Percentiles rank a stretch among this genome's conserved stretches.
These are phyloP conservation scores for Brassica balearica DNA, from an alignment of 441 rosid genomes.

Conservation along the genomic window DNA sequence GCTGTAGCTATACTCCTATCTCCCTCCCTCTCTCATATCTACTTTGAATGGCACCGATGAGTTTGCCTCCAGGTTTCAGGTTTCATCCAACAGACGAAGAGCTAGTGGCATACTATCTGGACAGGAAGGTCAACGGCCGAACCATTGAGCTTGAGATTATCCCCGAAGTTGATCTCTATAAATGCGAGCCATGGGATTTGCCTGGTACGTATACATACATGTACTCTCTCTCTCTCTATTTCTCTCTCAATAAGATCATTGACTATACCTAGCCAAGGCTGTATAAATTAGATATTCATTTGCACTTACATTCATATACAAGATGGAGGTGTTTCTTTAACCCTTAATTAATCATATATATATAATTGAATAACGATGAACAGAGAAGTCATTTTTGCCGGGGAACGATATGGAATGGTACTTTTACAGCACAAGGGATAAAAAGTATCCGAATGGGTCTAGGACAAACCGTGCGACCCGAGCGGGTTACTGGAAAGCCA, in stretches of 20 bases:
- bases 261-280: not conserved
- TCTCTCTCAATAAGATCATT: not conserved
- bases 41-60: slow-evolving; percentile 71
- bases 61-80: slow-evolving; percentile 93
- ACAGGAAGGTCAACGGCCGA: slow-evolving; percentile 77
- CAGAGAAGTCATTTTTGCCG: slow-evolving; percentile 85
- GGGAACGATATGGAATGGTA: slow-evolving; percentile 97
- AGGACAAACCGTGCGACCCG: slow-evolving; percentile 95
- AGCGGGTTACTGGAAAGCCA: slow-evolving; percentile 96
- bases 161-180: slow-evolving; percentile 96
- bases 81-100: slow-evolving; percentile 97
- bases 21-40: slow-evolving; percentile 4
- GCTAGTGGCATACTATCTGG: slow-evolving; percentile 82
- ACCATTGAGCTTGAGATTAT: slow-evolving; percentile 84
- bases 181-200: slow-evolving; percentile 97
- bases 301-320: not conserved
- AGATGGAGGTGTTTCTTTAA: not conserved
- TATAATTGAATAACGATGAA: slow-evolving; percentile 19
- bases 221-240: not conserved
- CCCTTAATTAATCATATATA: not conserved
- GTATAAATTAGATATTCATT: not conserved
- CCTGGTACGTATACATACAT: slow-evolving; percentile 59
- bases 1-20: not conserved
- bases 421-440: slow-evolving; percentile 90
- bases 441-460: slow-evolving; percentile 92